Evolutionary conservation across 805 yeast species (phyloP).

Genomic region (Candida andamanensis): DNA sequence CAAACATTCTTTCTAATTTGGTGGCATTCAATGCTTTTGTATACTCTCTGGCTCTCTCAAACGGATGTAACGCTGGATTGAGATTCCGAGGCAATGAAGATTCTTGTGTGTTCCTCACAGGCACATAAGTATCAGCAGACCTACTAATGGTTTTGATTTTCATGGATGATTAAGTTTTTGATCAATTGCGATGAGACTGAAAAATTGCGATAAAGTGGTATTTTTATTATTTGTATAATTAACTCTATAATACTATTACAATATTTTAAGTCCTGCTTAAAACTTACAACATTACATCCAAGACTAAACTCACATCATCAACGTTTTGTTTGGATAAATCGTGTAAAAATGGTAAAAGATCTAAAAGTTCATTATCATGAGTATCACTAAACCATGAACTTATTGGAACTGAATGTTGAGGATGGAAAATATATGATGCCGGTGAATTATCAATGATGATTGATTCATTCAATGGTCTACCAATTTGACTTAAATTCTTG

Average conservation of each 20-base stretch:
- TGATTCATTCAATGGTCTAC: slow-evolving; percentile 80
- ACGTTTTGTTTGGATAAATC: slow-evolving; percentile 72
- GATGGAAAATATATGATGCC: slow-evolving; percentile 96
- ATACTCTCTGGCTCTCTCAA: slow-evolving; percentile 95
- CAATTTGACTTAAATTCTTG: slow-evolving; percentile 89
- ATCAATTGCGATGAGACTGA: slow-evolving; percentile 8
- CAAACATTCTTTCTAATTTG: slow-evolving; percentile 92
- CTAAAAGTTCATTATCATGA: slow-evolving; percentile 92
- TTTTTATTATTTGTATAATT: neutral
- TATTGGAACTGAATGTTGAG: slow-evolving; percentile 95
- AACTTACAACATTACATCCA: slow-evolving; percentile 56
- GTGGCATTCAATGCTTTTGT: slow-evolving; percentile 93
- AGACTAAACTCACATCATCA: slow-evolving; percentile 77
- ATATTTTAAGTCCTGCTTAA: slow-evolving; percentile 12
- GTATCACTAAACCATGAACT: slow-evolving; percentile 98
- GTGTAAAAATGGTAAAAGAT: slow-evolving; percentile 83
- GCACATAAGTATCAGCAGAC: slow-evolving; percentile 88
- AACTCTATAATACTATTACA: slow-evolving; percentile 2
- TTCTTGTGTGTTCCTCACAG: slow-evolving; percentile 86
- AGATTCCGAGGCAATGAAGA: slow-evolving; percentile 82
- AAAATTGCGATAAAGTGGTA: neutral
- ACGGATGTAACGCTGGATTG: slow-evolving; percentile 93
- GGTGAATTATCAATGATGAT: slow-evolving; percentile 97
- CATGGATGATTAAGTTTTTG: slow-evolving; percentile 40
- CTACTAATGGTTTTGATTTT: slow-evolving; percentile 85